A percentile compares a stretch with the other conserved stretches of the same genome.
phyloP scores from a whole-genome alignment of 495 filamentous ascomycete genomes.

The Bombardia bombarda region DNA sequence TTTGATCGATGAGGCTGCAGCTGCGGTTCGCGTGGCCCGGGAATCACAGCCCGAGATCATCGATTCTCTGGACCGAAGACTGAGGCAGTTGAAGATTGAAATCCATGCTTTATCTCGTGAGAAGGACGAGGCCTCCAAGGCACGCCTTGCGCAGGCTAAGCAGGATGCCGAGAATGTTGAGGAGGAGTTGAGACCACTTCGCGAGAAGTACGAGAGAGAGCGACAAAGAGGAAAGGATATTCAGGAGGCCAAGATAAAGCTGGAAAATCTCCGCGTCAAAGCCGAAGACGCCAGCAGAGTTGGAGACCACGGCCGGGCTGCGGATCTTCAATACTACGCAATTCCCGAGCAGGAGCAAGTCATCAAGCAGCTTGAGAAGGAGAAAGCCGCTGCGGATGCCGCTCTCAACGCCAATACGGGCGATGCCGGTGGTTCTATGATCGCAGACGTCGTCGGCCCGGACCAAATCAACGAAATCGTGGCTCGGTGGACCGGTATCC shows the following conservation, averaged over 20 bases:
- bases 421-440: constrained; percentile 55
- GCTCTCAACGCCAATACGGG: constrained; percentile 56
- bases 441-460: constrained; percentile 89
- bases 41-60: constrained; percentile 94
- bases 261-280: constrained; percentile 81
- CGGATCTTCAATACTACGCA: constrained; percentile 92
- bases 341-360: constrained; percentile 81
- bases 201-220: constrained; percentile 92
- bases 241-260: constrained; percentile 92
- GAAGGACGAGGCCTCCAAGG: constrained; percentile 85
- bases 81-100: constrained; percentile 88
- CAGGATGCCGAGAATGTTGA: constrained; percentile 85
- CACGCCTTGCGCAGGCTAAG: constrained; percentile 71
- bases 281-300: constrained; percentile 83
- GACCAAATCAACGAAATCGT: constrained; percentile 99
- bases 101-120: constrained; percentile 91
- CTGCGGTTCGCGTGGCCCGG: constrained; percentile 85
- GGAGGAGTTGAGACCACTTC: constrained; percentile 84
- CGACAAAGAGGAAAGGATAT: constrained; percentile 81
- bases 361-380: constrained; percentile 72
- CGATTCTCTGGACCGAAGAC: constrained; percentile 81
- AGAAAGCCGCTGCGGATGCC: constrained; percentile 69
- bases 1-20: constrained; percentile 90
- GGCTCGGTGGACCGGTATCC: constrained; percentile 91
- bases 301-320: constrained; percentile 72